Evolutionary conservation across 1,139 yeast species (phyloP), one percentile per base, ranked within the genome.

Genomic region (Candida labiduridarum): DNA sequence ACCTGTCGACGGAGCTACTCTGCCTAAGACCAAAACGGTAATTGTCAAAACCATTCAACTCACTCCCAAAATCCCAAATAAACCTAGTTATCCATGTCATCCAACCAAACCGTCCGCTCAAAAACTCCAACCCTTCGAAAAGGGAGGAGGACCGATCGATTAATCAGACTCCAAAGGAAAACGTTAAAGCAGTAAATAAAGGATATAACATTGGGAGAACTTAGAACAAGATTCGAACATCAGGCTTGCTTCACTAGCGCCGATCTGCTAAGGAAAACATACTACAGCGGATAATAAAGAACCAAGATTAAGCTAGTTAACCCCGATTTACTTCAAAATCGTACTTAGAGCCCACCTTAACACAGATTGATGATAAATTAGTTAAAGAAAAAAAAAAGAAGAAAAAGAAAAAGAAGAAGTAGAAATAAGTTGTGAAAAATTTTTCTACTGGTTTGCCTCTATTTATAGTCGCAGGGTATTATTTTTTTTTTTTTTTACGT

Each of bases 1-100:
- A 83, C 83, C 87, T 82, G 90, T 86, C 90, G 87, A 81, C 89
- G 88, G 91, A 88, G 91, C 89, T 69, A 75, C 86, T 82, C 91
- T 85, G 91, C 79, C 78, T 71, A 76, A 84, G 66, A 72, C 72
- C 63, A 15, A 14, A 16, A 52, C 59, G 54, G 66, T 65, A 46
- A 29, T 46, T 43, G 57, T 48, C 55, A 51, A 48, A 29, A 41
- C 47, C 49, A 49, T 49, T 45, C 50, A 43, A 29, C 46, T 47
- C 45, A 47, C 49, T 44, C 43, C 48, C 60, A 61, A 57, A 60
- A 52, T 35, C 44, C 57, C 60, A 52, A 53, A 49, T 55, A 64
- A 66, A 56, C 65, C 72, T 64, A 57, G 64, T 55, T 54, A 52
- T 47, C 42, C 47, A 35, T 45, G 14, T 49, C 45, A 41, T 35